phyloP scores from a whole-genome alignment of 2,329 filamentous ascomycete species.

The Hypoxylon sp. region DNA sequence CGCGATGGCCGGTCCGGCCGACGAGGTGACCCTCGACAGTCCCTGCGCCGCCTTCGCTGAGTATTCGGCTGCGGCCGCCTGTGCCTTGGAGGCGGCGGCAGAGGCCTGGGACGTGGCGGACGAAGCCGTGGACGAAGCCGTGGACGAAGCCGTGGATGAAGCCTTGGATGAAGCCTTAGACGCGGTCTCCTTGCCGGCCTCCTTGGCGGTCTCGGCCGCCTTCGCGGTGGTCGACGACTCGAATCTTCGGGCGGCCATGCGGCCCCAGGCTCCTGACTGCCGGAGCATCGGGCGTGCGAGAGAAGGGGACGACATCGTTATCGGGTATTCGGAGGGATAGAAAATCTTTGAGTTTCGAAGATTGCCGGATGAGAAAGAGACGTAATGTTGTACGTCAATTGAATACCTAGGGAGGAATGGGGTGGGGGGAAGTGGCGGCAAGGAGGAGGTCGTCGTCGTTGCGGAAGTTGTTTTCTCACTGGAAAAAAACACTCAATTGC shows the following conservation, averaged over 20 bases:
- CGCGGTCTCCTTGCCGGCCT: conserved; percentile 50
- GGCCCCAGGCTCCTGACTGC: conserved; percentile 55
- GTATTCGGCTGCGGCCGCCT: conserved; percentile 58
- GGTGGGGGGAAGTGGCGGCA: conserved; percentile 32
- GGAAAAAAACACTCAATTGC: conserved; percentile 63
- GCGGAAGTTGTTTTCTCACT: conserved; percentile 40
- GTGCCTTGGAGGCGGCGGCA: background rate
- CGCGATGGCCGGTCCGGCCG: conserved; percentile 81
- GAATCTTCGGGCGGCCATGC: conserved; percentile 66
- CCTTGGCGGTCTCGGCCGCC: conserved; percentile 57
- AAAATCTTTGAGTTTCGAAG: conserved; percentile 6
- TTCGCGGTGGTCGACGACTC: conserved; percentile 67
- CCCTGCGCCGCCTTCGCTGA: conserved; percentile 80
- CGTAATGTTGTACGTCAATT: conserved; percentile 19
- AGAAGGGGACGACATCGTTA: conserved; percentile 48
- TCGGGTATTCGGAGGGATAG: conserved; percentile 15
- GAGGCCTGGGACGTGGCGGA: conserved; percentile 54
- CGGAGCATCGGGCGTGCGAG: conserved; percentile 51
- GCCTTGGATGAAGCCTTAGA: conserved; percentile 45
- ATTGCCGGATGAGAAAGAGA: conserved; percentile 15
- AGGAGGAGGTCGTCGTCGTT: conserved; percentile 41
- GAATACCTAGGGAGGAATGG: too few species aligned
- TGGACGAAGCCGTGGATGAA: background rate
- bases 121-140: conserved; percentile 39
- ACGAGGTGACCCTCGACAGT: conserved; percentile 82